Evolutionary conservation across 257 asterid species (phyloP).

Genomic region (Solanum pinnatisectum): DNA sequence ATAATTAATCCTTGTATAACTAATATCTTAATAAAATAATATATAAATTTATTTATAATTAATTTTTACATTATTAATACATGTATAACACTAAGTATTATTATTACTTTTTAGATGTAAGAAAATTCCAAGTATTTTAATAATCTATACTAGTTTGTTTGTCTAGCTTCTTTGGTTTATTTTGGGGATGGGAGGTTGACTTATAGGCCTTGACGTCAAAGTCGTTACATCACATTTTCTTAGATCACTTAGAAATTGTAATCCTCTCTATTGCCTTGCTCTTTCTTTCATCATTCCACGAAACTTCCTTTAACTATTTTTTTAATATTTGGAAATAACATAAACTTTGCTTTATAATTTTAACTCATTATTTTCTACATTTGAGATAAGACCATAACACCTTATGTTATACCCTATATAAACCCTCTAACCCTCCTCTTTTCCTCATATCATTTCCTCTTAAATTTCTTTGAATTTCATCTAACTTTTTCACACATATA

Average conservation of each 20-base stretch:
- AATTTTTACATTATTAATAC: neutral
- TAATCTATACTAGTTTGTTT: neutral
- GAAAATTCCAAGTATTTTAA: neutral
- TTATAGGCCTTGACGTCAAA: slow-evolving; percentile 29
- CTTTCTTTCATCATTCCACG: slow-evolving; percentile 40
- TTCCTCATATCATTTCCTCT: neutral
- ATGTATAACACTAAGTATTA: neutral
- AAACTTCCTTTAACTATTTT: slow-evolving; percentile 17
- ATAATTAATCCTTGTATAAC: too few species aligned
- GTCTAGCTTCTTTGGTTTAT: neutral
- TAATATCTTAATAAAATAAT: too few species aligned
- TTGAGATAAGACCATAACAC: neutral
- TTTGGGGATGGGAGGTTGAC: slow-evolving; percentile 10
- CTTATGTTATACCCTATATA: neutral
- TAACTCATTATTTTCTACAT: neutral
- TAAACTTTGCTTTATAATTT: neutral
- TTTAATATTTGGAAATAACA: neutral
- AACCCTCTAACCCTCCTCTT: neutral
- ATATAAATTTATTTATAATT: too few species aligned
- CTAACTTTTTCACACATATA: neutral
- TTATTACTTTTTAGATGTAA: too few species aligned
- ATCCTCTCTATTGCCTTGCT: slow-evolving; percentile 12
- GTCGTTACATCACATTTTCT: slow-evolving; percentile 21
- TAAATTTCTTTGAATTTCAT: neutral
- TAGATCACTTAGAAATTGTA: neutral